A percentile compares a stretch with the other conserved stretches of the same genome.
Evolutionary conservation across 2,329 filamentous ascomycete species (phyloP).

Genomic region (Xylariales sp.): DNA sequence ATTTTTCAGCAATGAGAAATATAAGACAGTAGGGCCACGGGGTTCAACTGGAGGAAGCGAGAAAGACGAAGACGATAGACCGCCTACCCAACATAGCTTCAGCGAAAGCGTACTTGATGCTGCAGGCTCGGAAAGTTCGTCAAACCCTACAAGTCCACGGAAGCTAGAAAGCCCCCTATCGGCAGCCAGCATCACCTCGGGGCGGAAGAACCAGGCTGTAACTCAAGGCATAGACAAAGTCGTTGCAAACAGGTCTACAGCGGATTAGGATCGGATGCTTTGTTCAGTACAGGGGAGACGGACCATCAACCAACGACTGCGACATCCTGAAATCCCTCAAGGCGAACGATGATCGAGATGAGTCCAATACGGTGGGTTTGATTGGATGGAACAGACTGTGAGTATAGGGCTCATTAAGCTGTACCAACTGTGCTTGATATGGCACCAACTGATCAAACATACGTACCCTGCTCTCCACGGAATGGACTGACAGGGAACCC

Average conservation of each 20-base stretch:
- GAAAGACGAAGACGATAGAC: slow-evolving; percentile 22
- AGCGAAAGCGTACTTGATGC: slow-evolving; percentile 41
- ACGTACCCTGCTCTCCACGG: too few relatives aligned
- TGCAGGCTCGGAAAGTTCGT: slow-evolving; percentile 22
- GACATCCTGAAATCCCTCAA: too few relatives aligned
- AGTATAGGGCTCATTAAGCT: too few relatives aligned
- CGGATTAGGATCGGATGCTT: not conserved
- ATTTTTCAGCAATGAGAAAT: slow-evolving; percentile 32
- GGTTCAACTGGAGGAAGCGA: slow-evolving; percentile 16
- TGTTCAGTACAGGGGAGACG: too few relatives aligned
- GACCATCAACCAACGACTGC: too few relatives aligned
- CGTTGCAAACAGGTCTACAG: not conserved
- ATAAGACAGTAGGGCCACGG: slow-evolving; percentile 14
- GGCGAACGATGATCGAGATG: too few relatives aligned
- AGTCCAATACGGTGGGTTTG: too few relatives aligned
- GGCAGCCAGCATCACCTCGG: slow-evolving; percentile 8
- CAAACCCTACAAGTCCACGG: slow-evolving; percentile 18
- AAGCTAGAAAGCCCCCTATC: slow-evolving; percentile 11
- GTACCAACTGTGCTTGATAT: too few relatives aligned
- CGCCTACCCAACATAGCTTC: slow-evolving; percentile 37
- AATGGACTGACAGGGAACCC: too few relatives aligned
- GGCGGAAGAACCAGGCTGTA: slow-evolving; percentile 4
- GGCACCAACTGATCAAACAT: too few relatives aligned
- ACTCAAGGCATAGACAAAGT: not conserved
- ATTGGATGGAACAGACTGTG: too few relatives aligned